Evolutionary conservation across 352 stramenopile genomes (phyloP).

Genomic region (Aphanomyces euteiches): DNA sequence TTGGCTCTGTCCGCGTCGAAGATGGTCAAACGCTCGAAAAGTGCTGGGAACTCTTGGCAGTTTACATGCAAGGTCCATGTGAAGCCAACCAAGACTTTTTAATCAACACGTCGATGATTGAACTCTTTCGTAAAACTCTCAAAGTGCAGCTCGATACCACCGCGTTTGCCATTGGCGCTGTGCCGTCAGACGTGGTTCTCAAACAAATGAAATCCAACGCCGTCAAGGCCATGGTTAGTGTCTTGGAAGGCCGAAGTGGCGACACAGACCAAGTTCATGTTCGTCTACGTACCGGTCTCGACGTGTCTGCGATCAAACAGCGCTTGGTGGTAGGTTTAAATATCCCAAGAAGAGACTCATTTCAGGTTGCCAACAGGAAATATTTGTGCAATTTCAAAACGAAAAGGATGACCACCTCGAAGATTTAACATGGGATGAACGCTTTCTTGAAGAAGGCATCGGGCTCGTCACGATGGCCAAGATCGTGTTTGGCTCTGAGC

Average conservation of each 20-base stretch:
- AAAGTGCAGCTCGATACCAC: conserved; percentile 3
- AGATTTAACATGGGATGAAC: conserved; percentile 14
- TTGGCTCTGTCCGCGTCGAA: neutral
- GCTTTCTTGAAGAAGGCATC: conserved; percentile 22
- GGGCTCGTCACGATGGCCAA: conserved; percentile 20
- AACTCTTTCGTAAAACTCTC: conserved; percentile 29
- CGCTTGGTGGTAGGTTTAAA: conserved; percentile 2
- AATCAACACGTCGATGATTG: conserved; percentile 26
- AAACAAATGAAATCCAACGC: conserved; percentile 29
- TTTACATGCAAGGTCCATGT: conserved; percentile 34
- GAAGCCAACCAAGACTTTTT: conserved; percentile 29
- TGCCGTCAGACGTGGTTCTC: neutral
- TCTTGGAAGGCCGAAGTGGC: conserved; percentile 28
- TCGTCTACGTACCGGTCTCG: neutral
- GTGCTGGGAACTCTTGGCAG: conserved; percentile 28
- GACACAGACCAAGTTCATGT: neutral
- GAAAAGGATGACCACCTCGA: conserved; percentile 10
- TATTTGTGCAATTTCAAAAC: neutral
- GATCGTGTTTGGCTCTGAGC: neutral
- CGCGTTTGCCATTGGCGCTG: no score
- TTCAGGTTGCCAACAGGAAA: conserved; percentile 7
- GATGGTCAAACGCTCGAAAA: conserved; percentile 13
- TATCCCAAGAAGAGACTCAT: neutral
- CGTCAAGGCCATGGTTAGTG: conserved; percentile 25
- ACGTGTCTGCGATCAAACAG: neutral